Conservation (phyloP, 2,329 filamentous ascomycete genomes). For the Cyphellophora europaea region DNA sequence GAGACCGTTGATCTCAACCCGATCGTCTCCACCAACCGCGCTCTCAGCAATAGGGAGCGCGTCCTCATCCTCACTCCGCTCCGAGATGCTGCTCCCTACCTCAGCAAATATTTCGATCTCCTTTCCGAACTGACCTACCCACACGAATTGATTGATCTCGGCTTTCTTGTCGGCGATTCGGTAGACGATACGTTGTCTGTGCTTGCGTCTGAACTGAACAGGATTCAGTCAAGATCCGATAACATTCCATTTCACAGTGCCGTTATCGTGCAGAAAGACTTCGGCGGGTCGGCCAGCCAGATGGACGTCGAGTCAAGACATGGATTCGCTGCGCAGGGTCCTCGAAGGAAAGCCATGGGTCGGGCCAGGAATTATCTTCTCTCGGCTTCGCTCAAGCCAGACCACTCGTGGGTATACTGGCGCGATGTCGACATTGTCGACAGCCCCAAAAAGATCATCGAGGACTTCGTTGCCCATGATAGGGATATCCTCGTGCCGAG, state of each 20-base stretch:
- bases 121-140: conserved; percentile 85
- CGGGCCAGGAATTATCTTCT: conserved; percentile 88
- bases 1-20: conserved; percentile 73
- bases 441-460: conserved; percentile 74
- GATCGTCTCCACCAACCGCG: conserved; percentile 71
- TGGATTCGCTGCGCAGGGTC: conserved; percentile 76
- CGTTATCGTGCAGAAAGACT: conserved; percentile 83
- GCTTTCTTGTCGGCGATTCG: conserved; percentile 87
- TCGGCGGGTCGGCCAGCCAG: conserved; percentile 57
- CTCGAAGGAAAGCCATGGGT: conserved; percentile 82
- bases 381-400: conserved; percentile 71
- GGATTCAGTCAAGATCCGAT: conserved; percentile 73
- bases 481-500: conserved; percentile 89
- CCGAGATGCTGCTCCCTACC: conserved; percentile 73
- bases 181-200: conserved; percentile 85
- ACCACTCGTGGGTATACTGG: conserved; percentile 99
- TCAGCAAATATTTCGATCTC: conserved; percentile 89
- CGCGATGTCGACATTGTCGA: conserved; percentile 94
- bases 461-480: conserved; percentile 93
- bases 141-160: conserved; percentile 88
- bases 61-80: conserved; percentile 88
- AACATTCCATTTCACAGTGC: conserved; percentile 78
- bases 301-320: conserved; percentile 79
- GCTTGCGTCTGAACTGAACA: conserved; percentile 73
- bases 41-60: conserved; percentile 70